Percentiles rank a stretch among this genome's conserved stretches.
Conservation (phyloP, 177 flowering plant species). For the Tripterygium wilfordii region DNA sequence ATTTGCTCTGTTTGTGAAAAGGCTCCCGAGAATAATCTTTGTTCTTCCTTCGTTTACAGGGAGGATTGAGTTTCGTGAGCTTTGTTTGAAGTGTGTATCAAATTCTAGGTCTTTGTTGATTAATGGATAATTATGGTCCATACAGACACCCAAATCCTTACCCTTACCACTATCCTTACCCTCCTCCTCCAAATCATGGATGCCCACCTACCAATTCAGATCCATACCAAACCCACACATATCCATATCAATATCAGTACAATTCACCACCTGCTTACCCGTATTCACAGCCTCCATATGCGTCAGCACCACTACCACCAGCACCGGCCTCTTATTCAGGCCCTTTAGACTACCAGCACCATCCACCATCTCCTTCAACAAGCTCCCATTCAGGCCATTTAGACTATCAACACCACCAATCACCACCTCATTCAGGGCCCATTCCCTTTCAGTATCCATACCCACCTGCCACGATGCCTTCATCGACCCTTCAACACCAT, state of each 20-base stretch:
- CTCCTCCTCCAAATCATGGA: constrained; percentile 15
- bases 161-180: constrained; percentile 5
- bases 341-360: constrained; percentile 26
- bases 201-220: constrained; percentile 19
- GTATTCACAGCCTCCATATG: constrained; percentile 28
- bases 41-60: too few species aligned
- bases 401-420: constrained; percentile 19
- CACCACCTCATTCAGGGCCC: constrained; percentile 14
- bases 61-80: too few species aligned
- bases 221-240: constrained; percentile 17
- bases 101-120: too few species aligned
- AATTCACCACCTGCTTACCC: too few species aligned
- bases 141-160: constrained; percentile 7
- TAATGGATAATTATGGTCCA: constrained; percentile 28
- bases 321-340: constrained; percentile 35
- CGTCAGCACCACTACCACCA: constrained; percentile 13
- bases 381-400: constrained; percentile 25
- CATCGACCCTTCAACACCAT: constrained; percentile 30
- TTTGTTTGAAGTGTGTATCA: too few species aligned
- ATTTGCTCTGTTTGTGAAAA: too few species aligned
- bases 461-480: too few species aligned
- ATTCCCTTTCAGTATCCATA: constrained; percentile 28
- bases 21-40: too few species aligned
- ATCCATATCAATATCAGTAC: constrained; percentile 1
- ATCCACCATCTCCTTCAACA: constrained; percentile 20